phyloP scores from a whole-genome alignment of 345 rosid genomes.

The Populus ilicifolia region DNA sequence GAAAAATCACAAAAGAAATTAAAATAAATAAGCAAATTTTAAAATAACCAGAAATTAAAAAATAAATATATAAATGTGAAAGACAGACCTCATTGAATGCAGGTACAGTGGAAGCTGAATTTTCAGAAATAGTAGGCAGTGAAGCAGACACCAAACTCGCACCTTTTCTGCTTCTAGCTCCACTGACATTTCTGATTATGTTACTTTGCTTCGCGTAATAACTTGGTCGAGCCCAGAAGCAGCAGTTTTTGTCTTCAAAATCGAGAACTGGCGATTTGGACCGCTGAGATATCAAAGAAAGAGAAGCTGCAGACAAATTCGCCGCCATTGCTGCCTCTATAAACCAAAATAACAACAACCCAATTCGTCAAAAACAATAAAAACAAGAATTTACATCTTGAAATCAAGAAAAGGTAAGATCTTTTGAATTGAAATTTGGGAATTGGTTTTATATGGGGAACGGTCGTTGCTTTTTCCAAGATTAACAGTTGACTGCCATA shows the following conservation, averaged over 20 bases:
- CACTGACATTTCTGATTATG: neutral
- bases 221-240: neutral
- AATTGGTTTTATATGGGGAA: neutral
- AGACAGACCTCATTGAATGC: conserved; percentile 47
- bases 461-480: neutral
- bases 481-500: neutral
- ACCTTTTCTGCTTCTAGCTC: neutral
- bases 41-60: neutral
- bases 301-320: neutral
- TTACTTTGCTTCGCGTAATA: neutral
- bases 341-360: neutral
- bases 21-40: neutral
- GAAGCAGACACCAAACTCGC: conserved; percentile 14
- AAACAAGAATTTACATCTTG: too few relatives aligned
- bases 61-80: neutral
- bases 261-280: neutral
- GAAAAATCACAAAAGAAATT: neutral
- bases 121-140: conserved; percentile 30
- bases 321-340: neutral
- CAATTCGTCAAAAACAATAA: neutral
- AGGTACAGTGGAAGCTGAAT: conserved; percentile 22
- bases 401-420: neutral
- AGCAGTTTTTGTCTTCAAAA: neutral
- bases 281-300: neutral
- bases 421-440: neutral